Percentiles rank a stretch among this genome's conserved stretches.
phyloP scores from a whole-genome alignment of 495 filamentous ascomycete species.

The Aspergillus conjunctus region DNA sequence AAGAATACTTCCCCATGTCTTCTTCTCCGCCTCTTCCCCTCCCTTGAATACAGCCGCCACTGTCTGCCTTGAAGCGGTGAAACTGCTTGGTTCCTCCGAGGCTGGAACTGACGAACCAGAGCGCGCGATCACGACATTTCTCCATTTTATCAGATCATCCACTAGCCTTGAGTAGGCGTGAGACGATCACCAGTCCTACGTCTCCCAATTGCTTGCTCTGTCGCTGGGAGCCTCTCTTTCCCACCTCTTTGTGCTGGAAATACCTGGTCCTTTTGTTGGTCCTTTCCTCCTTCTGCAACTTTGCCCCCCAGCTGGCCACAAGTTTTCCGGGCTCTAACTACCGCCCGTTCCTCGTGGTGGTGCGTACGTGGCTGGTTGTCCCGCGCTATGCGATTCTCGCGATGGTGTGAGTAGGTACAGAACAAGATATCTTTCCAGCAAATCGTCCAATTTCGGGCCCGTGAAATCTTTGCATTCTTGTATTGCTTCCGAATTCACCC shows the following conservation, averaged over 20 bases:
- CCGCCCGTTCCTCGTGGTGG: slow-evolving; percentile 16
- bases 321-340: slow-evolving; percentile 17
- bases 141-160: slow-evolving; percentile 54
- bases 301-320: slow-evolving; percentile 9
- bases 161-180: slow-evolving; percentile 31
- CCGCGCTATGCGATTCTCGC: slow-evolving; percentile 33
- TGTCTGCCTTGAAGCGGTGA: slow-evolving; percentile 28
- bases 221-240: slow-evolving; percentile 17
- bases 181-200: slow-evolving; percentile 28
- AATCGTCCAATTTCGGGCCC: slow-evolving; percentile 22
- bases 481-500: slow-evolving; percentile 19
- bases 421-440: slow-evolving; percentile 28
- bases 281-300: slow-evolving; percentile 15
- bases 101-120: slow-evolving; percentile 34
- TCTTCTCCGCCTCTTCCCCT: background rate
- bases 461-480: slow-evolving; percentile 22
- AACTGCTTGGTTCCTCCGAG: slow-evolving; percentile 14
- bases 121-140: slow-evolving; percentile 53
- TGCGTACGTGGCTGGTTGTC: slow-evolving; percentile 34
- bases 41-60: background rate
- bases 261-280: slow-evolving; percentile 18
- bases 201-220: slow-evolving; percentile 25
- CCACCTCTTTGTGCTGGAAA: slow-evolving; percentile 17
- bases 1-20: background rate
- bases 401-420: slow-evolving; percentile 19